phyloP scores from a whole-genome alignment of 768 basidiomycete species.

The Suillus placidus region DNA sequence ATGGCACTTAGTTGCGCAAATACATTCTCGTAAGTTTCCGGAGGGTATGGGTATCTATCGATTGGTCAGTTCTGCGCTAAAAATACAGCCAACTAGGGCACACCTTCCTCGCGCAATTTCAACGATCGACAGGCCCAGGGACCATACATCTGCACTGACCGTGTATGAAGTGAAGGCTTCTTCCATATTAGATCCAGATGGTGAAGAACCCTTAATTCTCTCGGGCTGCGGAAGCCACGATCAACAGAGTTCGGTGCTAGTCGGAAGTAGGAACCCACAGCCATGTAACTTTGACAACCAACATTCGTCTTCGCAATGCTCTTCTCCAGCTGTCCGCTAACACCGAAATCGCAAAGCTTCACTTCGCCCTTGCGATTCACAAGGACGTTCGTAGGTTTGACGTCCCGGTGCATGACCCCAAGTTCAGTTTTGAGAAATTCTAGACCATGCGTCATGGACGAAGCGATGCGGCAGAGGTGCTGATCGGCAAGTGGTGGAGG shows the following conservation, averaged over 20 bases:
- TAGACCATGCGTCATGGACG: constrained; percentile 83
- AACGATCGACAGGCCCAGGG: constrained; percentile 90
- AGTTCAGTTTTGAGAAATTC: constrained; percentile 95
- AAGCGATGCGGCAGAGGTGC: constrained; percentile 81
- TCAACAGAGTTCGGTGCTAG: constrained; percentile 10
- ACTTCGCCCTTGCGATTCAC: constrained; percentile 86
- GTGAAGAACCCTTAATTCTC: constrained; percentile 91
- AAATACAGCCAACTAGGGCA: constrained; percentile 7
- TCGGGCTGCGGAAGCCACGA: constrained; percentile 65
- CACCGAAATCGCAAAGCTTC: constrained; percentile 99
- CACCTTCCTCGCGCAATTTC: constrained; percentile 82
- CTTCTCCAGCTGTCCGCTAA: constrained; percentile 96
- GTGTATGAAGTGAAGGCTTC: constrained; percentile 66
- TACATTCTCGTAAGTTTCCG: constrained; percentile 95
- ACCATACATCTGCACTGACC: constrained; percentile 98
- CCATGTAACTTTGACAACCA: constrained; percentile 99
- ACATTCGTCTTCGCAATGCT: constrained; percentile 97
- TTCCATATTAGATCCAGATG: constrained; percentile 33
- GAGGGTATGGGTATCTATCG: constrained; percentile 87
- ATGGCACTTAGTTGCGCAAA: constrained; percentile 98
- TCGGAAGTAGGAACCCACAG: constrained; percentile 54
- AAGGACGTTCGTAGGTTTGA: constrained; percentile 94
- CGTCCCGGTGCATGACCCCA: constrained; percentile 85
- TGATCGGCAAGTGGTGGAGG: constrained; percentile 60
- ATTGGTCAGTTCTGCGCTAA: constrained; percentile 1